Evolutionary conservation across 2,329 filamentous ascomycete species (phyloP).

Genomic region (Tolypocladium inflatum): DNA sequence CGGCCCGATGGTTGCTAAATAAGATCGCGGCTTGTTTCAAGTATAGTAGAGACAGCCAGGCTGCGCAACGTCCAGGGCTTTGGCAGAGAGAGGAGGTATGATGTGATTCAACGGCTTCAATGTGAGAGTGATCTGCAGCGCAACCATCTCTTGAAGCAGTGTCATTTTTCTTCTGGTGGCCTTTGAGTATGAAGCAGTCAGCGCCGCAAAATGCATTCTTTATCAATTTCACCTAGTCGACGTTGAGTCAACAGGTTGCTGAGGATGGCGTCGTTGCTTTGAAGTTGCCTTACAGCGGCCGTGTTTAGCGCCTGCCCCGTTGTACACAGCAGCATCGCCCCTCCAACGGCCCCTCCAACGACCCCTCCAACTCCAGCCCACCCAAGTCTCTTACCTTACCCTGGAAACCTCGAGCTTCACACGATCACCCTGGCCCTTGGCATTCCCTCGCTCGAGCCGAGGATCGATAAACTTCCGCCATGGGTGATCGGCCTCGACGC

Average conservation of each 20-base stretch:
- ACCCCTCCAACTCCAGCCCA: neutral
- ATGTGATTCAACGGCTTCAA: no score
- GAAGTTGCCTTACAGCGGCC: neutral
- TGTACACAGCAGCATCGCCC: neutral
- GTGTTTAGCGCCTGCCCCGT: neutral
- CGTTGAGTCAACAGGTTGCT: no score
- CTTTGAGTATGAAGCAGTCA: no score
- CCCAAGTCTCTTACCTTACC: neutral
- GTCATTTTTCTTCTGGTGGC: no score
- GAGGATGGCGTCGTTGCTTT: no score
- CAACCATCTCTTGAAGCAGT: no score
- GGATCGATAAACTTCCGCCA: neutral
- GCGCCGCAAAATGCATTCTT: no score
- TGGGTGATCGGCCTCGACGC: constrained; percentile 2
- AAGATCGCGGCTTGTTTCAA: neutral
- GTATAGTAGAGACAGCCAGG: neutral
- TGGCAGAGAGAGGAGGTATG: no score
- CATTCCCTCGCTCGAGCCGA: neutral
- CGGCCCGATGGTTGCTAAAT: neutral
- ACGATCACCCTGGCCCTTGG: neutral
- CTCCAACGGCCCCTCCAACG: neutral
- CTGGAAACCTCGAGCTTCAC: neutral
- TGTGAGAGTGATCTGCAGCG: no score
- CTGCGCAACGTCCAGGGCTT: neutral
- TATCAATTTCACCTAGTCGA: no score